Evolutionary conservation across 768 basidiomycete genomes (phyloP), one percentile per base, ranked within the genome.

Genomic region (Hygrophorus pudorinus): DNA sequence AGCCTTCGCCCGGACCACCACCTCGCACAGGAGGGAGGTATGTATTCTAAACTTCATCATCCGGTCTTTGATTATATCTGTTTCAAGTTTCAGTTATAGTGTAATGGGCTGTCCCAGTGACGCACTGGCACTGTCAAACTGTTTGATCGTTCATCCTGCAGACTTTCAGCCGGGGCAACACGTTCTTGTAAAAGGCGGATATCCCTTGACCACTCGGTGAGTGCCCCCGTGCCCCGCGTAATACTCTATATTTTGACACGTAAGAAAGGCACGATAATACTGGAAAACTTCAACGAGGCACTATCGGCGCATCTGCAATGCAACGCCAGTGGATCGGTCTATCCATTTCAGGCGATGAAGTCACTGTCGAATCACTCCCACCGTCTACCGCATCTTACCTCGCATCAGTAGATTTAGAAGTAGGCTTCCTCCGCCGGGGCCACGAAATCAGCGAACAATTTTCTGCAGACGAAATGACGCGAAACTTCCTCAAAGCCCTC

Each of bases 241-340:
- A 18, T 6, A 27, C n/a, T 14, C 27, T 24, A 6, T 16, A 44
- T 38, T 27, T 12, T 35, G 14, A 30, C 21, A 40, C 40, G 38
- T 14, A 13, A 24, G n/a, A 34, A 53, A 93, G 89, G 37, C 81
- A 88, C 50, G 89, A 93, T 53, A 78, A 81, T 48, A 85, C 86
- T 1, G 76, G 76, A 4, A 80, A 75, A 48, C 58, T 99, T 3
- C 63, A 64, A 4, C 77, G 78, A 0, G 84, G 87, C 2, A 63
- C 66, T 1, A 71, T 98, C 21, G 91, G 84, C n/a, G 79, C 81
- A 5, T 83, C 85, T 21, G 71, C 77, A 17, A 64, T 78, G 47
- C 87, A 91, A 47, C 77, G 96, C 8, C 80, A 87, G 65, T 99
- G 91, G 91, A 84, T 92, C 34, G 82, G 81, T 4, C 71, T 97